Evolutionary conservation across 2,329 filamentous ascomycete genomes (phyloP).

Genomic region (Colletotrichum incanum): DNA sequence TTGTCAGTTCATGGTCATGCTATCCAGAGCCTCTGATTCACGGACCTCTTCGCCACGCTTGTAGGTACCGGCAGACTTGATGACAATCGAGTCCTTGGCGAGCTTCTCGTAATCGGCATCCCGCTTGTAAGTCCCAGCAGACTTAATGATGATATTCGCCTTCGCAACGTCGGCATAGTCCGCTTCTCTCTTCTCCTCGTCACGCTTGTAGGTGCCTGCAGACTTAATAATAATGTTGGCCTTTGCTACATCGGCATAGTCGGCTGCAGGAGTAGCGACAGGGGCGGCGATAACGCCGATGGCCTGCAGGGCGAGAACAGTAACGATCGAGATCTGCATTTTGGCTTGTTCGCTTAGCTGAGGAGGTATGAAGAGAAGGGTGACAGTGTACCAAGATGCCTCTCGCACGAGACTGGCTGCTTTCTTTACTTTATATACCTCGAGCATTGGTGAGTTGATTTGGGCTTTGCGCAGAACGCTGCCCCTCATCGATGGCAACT

Average conservation of each 20-base stretch:
- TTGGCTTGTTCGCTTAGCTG: background rate
- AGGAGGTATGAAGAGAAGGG: too few relatives aligned
- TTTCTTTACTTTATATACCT: background rate
- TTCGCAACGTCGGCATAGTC: constrained; percentile 19
- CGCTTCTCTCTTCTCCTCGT: constrained; percentile 13
- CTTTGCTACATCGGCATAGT: constrained; percentile 24
- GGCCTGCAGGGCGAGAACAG: constrained; percentile 29
- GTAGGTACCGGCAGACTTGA: constrained; percentile 28
- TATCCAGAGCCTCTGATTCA: background rate
- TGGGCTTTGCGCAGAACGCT: background rate
- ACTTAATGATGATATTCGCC: constrained; percentile 22
- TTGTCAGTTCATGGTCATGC: background rate
- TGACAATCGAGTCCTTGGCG: constrained; percentile 17
- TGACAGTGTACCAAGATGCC: too few relatives aligned
- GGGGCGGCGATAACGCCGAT: constrained; percentile 31
- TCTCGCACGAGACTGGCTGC: background rate
- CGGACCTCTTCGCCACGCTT: constrained; percentile 27
- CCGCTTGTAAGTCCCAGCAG: constrained; percentile 23
- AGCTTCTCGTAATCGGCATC: constrained; percentile 6
- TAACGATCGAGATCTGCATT: constrained; percentile 30
- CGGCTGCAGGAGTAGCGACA: constrained; percentile 1
- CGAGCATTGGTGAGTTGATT: too few relatives aligned
- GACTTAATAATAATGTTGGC: constrained; percentile 29
- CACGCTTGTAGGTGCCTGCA: constrained; percentile 18
- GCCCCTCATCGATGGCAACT: background rate